Base-by-base conservation (phyloP, 2,329 filamentous ascomycete genomes). In the Clonostachys byssicola region DNA sequence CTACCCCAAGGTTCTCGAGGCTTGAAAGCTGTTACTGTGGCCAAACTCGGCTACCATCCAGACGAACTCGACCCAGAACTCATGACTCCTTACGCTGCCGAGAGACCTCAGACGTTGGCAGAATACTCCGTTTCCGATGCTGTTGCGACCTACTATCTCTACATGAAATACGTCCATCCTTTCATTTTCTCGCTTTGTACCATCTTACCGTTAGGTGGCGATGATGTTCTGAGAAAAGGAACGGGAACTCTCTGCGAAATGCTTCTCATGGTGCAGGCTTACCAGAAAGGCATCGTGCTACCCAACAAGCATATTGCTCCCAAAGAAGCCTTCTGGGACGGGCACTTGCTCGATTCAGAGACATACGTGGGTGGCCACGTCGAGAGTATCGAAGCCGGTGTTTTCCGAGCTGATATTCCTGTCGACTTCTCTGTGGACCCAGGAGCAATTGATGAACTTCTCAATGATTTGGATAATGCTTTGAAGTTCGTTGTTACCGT, bases 161-260 rank as follows among this genome's bases (percentile, higher is more conserved):
- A 99, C 77, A 99, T 99, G 95, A 99, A 99, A 85, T 99, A 99
- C 66, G 89, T 99, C n/a, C 94, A 99, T 65, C 94, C 94, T 5
- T 99, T 99, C 73, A 94, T 99, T 64, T 99, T 99, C 77, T 97
- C 95, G 2, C 75, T 99, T 1, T 99, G 94, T 69, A 99, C 92
- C 2, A 96, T 99, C 70, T 77, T 99, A 63, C 94, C 94, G 0
- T 77, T 99, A 2, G 90, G 89, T 41, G 90, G 92, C 34, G 92
- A 99, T 60, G 94, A 97, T 61, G 89, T 92, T 2, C 67, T 97
- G 57, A 83, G 94, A 55, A 99, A 99, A 66, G 94, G 94, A 63
- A 99, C 94, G 0, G 94, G 94, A 66, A 99, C 94, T 1, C 80
- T 99, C n/a, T 99, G 94, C 65, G 94, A 99, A 71, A 99, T 99